These are phyloP conservation scores for Fraxinus quadrangulata DNA, from an alignment of 257 asterid genomes.

Conservation along the genomic window DNA sequence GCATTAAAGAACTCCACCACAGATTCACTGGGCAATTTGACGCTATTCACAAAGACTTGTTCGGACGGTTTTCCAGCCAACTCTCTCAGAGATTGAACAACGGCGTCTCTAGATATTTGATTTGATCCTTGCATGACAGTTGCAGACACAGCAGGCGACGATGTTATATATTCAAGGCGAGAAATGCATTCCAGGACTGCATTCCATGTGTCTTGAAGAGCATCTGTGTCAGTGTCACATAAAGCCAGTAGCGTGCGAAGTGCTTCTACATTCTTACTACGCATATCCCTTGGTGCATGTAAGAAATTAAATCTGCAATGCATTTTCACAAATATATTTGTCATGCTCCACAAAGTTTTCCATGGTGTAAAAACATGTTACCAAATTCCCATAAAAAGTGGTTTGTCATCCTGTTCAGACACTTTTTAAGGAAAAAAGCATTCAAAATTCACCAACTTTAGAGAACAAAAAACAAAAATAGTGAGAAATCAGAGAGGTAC, in stretches of 20 bases:
- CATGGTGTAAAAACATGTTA: neutral
- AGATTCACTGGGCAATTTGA: slow-evolving; percentile 95
- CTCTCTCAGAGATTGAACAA: slow-evolving; percentile 87
- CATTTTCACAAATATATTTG: slow-evolving; percentile 33
- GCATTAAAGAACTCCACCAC: slow-evolving; percentile 95
- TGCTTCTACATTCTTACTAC: slow-evolving; percentile 93
- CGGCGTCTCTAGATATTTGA: slow-evolving; percentile 91
- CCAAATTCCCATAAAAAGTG: slow-evolving; percentile 10
- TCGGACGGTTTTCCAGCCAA: slow-evolving; percentile 93
- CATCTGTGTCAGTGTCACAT: slow-evolving; percentile 86
- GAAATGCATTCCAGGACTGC: slow-evolving; percentile 95
- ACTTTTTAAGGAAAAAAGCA: slow-evolving; percentile 19
- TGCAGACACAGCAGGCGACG: slow-evolving; percentile 91
- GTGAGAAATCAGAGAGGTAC: slow-evolving; percentile 8
- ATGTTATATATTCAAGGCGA: slow-evolving; percentile 89
- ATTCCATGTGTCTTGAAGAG: slow-evolving; percentile 96
- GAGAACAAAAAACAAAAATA: neutral
- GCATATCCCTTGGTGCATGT: slow-evolving; percentile 98
- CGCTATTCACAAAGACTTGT: slow-evolving; percentile 87
- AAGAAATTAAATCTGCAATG: slow-evolving; percentile 82
- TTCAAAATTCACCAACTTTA: slow-evolving; percentile 11
- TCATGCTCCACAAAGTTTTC: slow-evolving; percentile 20
- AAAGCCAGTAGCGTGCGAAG: slow-evolving; percentile 79
- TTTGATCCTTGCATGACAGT: slow-evolving; percentile 97
- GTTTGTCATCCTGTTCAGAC: slow-evolving; percentile 17